Percentiles rank a stretch among this genome's conserved stretches.
Conservation (phyloP, 768 basidiomycete species). For the Suillus lakei region DNA sequence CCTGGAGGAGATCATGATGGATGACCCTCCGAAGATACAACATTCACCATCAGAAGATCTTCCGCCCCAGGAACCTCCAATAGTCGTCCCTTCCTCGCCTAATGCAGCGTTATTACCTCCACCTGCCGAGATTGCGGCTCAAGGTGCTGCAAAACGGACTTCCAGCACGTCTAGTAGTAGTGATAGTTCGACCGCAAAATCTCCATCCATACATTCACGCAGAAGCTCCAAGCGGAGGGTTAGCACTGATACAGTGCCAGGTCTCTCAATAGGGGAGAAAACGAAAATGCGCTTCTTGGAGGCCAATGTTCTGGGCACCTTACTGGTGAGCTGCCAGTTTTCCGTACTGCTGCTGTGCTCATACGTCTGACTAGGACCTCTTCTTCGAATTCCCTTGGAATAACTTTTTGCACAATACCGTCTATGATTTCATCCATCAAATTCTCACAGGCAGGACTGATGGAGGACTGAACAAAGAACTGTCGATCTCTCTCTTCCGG, state of each 20-base stretch:
- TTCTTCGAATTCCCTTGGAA: conserved; percentile 98
- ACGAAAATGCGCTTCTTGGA: conserved; percentile 83
- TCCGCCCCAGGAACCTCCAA: conserved; percentile 37
- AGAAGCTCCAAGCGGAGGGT: conserved; percentile 56
- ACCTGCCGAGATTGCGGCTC: conserved; percentile 34
- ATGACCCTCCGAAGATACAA: conserved; percentile 52
- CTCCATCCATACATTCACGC: conserved; percentile 53
- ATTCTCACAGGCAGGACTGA: conserved; percentile 89
- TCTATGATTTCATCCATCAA: conserved; percentile 96
- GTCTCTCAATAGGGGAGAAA: conserved; percentile 71
- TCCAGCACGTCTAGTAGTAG: conserved; percentile 35
- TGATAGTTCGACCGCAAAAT: conserved; percentile 31
- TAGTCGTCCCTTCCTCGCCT: conserved; percentile 34
- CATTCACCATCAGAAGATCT: conserved; percentile 33
- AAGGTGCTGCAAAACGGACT: conserved; percentile 30
- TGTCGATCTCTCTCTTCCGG: conserved; percentile 84
- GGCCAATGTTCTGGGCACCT: conserved; percentile 68
- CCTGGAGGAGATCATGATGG: conserved; percentile 84
- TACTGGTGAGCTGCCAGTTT: conserved; percentile 64
- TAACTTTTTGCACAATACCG: conserved; percentile 95
- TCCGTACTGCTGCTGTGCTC: conserved; percentile 2
- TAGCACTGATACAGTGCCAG: conserved; percentile 37
- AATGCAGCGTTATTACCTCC: conserved; percentile 35
- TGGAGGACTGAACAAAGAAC: conserved; percentile 80
- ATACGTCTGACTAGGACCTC: conserved; percentile 62